These are phyloP conservation scores for Phialophora chinensis DNA, from an alignment of 2,329 filamentous ascomycete species.

Conservation along the genomic window DNA sequence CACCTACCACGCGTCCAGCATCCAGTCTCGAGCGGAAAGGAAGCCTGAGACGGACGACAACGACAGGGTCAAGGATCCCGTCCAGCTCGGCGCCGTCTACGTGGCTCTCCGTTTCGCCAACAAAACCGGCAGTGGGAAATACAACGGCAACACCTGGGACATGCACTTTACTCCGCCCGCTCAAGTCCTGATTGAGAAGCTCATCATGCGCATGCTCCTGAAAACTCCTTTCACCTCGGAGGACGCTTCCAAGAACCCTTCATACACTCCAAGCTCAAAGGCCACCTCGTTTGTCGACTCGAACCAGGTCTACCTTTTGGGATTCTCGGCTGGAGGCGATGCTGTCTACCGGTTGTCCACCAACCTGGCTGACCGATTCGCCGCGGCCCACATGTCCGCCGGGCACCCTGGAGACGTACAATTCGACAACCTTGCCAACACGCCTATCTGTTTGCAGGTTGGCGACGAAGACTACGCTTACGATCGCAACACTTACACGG, in stretches of 20 bases:
- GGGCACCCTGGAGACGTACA: no score
- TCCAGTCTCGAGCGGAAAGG: conserved; percentile 4
- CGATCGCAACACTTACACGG: no score
- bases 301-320: conserved; percentile 5
- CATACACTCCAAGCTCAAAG: conserved; percentile 1
- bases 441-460: no score
- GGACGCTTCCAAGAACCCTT: conserved; percentile 7
- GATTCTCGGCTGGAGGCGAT: conserved; percentile 1
- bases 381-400: no score
- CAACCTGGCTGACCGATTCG: conserved; percentile 5
- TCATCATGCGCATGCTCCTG: conserved; percentile 1
- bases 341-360: conserved; percentile 1
- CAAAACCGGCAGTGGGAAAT: conserved; percentile 2
- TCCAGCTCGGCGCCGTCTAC: conserved; percentile 1
- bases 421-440: no score
- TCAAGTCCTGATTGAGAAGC: conserved; percentile 6
- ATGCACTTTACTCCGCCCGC: background rate
- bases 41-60: background rate
- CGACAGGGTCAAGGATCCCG: background rate
- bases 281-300: conserved; percentile 3
- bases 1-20: conserved; percentile 5
- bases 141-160: conserved; percentile 4
- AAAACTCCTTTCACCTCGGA: conserved; percentile 4
- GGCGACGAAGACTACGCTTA: no score
- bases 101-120: conserved; percentile 5